Evolutionary conservation across 2,329 filamentous ascomycete genomes (phyloP).

Genomic region (Aspergillus ustus): DNA sequence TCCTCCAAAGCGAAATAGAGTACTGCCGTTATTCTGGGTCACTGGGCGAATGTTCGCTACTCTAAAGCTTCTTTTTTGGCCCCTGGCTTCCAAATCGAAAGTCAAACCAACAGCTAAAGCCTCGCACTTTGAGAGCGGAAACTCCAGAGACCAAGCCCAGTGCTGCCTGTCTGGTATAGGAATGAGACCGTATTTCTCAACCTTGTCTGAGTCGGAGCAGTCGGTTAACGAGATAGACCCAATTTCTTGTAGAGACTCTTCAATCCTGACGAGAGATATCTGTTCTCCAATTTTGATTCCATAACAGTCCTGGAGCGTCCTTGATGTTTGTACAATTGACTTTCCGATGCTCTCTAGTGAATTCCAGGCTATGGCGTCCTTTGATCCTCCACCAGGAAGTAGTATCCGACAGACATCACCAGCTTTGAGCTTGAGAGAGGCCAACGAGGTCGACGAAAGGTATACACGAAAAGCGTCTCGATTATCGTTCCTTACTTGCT

Average conservation of each 20-base stretch:
- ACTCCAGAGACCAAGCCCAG: constrained; percentile 56
- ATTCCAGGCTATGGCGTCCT: constrained; percentile 66
- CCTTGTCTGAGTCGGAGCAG: constrained; percentile 50
- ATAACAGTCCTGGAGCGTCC: constrained; percentile 72
- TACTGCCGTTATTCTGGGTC: constrained; percentile 43
- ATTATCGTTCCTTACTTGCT: constrained; percentile 51
- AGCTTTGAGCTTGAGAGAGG: constrained; percentile 58
- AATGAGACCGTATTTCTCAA: constrained; percentile 42
- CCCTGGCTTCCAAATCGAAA: constrained; percentile 66
- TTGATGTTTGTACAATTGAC: constrained; percentile 72
- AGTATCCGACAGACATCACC: constrained; percentile 60
- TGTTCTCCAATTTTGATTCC: constrained; percentile 74
- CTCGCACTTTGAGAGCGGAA: constrained; percentile 60
- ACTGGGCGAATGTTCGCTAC: constrained; percentile 60
- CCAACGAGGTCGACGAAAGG: constrained; percentile 60
- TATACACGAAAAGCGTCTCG: constrained; percentile 65
- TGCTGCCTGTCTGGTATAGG: constrained; percentile 42
- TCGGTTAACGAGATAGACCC: constrained; percentile 66
- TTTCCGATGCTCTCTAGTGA: constrained; percentile 67
- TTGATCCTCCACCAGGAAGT: constrained; percentile 45
- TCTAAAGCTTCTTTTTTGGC: constrained; percentile 65
- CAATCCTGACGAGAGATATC: constrained; percentile 63
- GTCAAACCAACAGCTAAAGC: constrained; percentile 71
- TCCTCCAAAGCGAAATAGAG: constrained; percentile 42
- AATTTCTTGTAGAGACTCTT: constrained; percentile 58